Base-by-base conservation (phyloP, 192 early-diverging fungal species). In the Backusella westeae region DNA sequence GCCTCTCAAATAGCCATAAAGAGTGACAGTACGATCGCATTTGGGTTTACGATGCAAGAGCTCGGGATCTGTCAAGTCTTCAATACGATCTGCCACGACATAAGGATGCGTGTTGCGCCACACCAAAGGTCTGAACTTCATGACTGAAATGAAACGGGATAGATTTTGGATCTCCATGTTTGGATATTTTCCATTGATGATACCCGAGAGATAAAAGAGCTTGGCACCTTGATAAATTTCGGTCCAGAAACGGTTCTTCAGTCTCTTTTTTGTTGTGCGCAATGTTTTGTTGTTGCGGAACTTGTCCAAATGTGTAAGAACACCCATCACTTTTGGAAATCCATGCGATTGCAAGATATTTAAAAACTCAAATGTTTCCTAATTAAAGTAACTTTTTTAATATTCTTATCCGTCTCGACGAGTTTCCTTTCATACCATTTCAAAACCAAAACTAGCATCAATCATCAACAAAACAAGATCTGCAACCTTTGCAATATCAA, bases 211-310 rank as follows among this genome's bases (percentile, higher is more conserved):
- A 77, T 98, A 98, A 76, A 99, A 99, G 17, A 99, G 85, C 85
- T 99, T 99, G 70, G 98, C 98, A 23, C 98, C 98, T 76, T 99
- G 94, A 82, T 99, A 98, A 72, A 98, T 98, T 80, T 99, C 98
- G n/a, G 98, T 98, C 98, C 98, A 99, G 87, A 99, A 99, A 78
- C 98, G 93, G 52, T 97, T 96, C 90, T 99, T 99, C 71, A 99
- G 87, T 75, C 88, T 83, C 86, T 98, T 98, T 83, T 98, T 98
- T 3, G 91, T 95, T 42, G 90, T 90, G 73, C 92, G 91, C 72
- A 97, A 88, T 19, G 91, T 82, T 85, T 98, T 98, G 83, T 93
- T 95, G 81, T 98, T 96, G 77, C 94, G 93, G 87, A 99, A 98
- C 52, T 93, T 92, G 72, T 99, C 98, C 72, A 99, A 79, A 80